Conservation (phyloP, 1,139 yeast species). For the Blastobotrys indianensis region DNA sequence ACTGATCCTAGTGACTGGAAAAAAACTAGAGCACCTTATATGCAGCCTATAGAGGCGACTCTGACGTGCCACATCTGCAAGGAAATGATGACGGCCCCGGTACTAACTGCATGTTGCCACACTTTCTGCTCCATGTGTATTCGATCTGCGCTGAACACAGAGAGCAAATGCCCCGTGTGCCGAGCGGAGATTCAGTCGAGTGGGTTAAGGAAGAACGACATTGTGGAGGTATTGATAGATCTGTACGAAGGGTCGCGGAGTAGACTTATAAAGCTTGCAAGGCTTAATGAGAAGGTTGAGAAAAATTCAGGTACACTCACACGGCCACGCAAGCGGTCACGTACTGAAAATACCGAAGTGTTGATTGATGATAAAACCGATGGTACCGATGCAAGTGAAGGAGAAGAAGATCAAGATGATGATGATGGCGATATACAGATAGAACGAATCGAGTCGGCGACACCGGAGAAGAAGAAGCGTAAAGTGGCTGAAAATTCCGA, state of each 20-base stretch:
- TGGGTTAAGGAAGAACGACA: conserved; percentile 57
- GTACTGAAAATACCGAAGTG: neutral
- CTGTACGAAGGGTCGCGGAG: conserved; percentile 37
- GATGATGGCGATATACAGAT: conserved; percentile 11
- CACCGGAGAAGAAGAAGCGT: conserved; percentile 4
- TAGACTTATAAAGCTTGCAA: neutral
- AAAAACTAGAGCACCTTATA: conserved; percentile 46
- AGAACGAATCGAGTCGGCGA: conserved; percentile 10
- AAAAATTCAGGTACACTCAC: neutral
- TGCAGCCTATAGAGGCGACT: conserved; percentile 60
- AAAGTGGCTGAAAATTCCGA: conserved; percentile 8
- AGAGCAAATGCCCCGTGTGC: conserved; percentile 75
- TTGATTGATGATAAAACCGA: neutral
- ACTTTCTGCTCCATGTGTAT: conserved; percentile 90
- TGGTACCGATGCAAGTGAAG: neutral
- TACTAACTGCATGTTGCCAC: conserved; percentile 80
- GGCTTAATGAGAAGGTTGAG: neutral
- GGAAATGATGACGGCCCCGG: conserved; percentile 77
- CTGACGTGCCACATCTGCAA: conserved; percentile 90
- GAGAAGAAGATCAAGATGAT: neutral
- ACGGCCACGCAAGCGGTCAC: neutral
- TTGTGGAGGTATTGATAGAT: conserved; percentile 66
- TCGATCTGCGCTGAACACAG: conserved; percentile 56
- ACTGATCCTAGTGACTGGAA: conserved; percentile 73
- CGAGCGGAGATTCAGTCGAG: conserved; percentile 66